phyloP scores from a whole-genome alignment of 495 filamentous ascomycete genomes.

The Aspergillus taichungensis region DNA sequence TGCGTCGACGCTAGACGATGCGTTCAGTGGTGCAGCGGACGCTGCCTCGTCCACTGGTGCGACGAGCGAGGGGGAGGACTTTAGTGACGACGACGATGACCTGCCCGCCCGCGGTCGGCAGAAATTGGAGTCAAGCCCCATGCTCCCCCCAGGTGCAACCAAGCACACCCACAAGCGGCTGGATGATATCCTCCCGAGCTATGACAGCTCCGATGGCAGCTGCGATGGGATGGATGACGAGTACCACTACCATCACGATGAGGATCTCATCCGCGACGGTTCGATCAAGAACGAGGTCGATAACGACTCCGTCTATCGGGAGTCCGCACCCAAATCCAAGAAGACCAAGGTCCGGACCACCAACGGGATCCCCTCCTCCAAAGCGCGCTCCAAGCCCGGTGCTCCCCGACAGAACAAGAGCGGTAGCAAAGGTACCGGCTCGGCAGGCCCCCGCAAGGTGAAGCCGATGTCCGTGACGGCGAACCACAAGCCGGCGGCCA shows the following conservation, averaged over 20 bases:
- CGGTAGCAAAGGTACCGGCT: slow-evolving; percentile 32
- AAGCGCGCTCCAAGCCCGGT: slow-evolving; percentile 31
- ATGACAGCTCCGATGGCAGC: slow-evolving; percentile 65
- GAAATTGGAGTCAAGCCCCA: slow-evolving; percentile 50
- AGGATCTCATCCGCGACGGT: slow-evolving; percentile 54
- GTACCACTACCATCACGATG: slow-evolving; percentile 39
- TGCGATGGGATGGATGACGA: slow-evolving; percentile 47
- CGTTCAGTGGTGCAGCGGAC: slow-evolving; percentile 80
- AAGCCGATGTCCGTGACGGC: slow-evolving; percentile 40
- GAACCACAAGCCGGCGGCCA: slow-evolving; percentile 47
- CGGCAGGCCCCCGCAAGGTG: slow-evolving; percentile 39
- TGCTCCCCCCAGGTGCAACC: slow-evolving; percentile 40
- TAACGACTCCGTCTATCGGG: slow-evolving; percentile 35
- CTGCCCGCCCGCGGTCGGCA: slow-evolving; percentile 52
- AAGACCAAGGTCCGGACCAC: slow-evolving; percentile 33
- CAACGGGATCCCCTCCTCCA: slow-evolving; percentile 18
- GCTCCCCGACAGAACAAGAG: slow-evolving; percentile 35
- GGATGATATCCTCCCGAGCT: slow-evolving; percentile 56
- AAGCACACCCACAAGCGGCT: slow-evolving; percentile 48
- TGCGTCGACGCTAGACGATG: slow-evolving; percentile 88
- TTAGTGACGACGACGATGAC: slow-evolving; percentile 61
- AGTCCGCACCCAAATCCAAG: slow-evolving; percentile 35
- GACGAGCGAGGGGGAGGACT: slow-evolving; percentile 69
- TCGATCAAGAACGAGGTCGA: slow-evolving; percentile 45
- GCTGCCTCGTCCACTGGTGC: slow-evolving; percentile 75